A percentile compares a stretch with the other conserved stretches of the same genome.
phyloP scores from a whole-genome alignment of 805 yeast genomes.

The Pichia ethanolica region DNA sequence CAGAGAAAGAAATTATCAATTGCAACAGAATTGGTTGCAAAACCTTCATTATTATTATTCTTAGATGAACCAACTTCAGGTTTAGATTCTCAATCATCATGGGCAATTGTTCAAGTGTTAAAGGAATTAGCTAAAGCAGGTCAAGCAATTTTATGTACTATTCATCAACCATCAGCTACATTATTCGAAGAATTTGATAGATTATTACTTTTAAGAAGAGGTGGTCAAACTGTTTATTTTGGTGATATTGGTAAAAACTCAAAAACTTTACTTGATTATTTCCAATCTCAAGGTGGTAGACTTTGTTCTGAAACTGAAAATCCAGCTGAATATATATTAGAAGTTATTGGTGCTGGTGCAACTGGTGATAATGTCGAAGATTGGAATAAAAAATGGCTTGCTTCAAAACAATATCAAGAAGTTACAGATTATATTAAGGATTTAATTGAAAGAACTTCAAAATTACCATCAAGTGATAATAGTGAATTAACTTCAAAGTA shows the following conservation, averaged over 20 bases:
- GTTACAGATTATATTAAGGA: constrained; percentile 25
- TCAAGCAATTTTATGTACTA: constrained; percentile 51
- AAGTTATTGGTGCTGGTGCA: constrained; percentile 76
- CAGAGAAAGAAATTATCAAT: constrained; percentile 48
- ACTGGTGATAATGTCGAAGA: constrained; percentile 51
- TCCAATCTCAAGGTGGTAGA: constrained; percentile 55
- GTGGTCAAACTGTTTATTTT: constrained; percentile 48
- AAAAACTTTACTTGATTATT: constrained; percentile 35
- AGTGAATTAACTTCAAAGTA: constrained; percentile 19
- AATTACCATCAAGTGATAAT: constrained; percentile 11
- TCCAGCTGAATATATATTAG: constrained; percentile 72
- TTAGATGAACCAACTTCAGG: constrained; percentile 60
- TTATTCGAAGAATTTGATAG: constrained; percentile 36
- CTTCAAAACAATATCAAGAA: constrained; percentile 21
- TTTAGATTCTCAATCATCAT: constrained; percentile 50
- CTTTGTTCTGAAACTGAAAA: constrained; percentile 54
- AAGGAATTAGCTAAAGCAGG: constrained; percentile 44
- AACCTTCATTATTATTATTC: constrained; percentile 44
- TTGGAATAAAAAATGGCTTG: constrained; percentile 59
- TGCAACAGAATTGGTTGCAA: constrained; percentile 53
- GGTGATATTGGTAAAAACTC: constrained; percentile 47
- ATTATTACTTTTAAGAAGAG: constrained; percentile 38
- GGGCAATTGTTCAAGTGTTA: constrained; percentile 49
- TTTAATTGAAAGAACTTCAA: constrained; percentile 16
- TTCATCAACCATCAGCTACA: constrained; percentile 45